Evolutionary conservation across 257 asterid species (phyloP), one percentile per base, ranked within the genome.

Genomic region (Handroanthus guayacan): DNA sequence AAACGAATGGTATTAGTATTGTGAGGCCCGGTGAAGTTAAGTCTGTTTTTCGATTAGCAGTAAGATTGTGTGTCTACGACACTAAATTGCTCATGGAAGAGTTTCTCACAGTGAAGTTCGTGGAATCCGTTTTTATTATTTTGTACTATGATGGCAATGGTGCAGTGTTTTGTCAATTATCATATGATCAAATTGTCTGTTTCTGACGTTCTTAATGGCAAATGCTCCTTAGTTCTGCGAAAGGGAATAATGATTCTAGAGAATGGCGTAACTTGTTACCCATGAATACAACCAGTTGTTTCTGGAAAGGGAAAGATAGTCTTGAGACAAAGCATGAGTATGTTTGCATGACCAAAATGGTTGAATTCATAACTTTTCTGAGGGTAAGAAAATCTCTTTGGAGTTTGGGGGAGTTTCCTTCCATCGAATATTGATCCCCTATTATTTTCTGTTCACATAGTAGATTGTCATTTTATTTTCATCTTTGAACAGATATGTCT

Each of bases 271-370:
- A 9, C 51, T n/a, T 70, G 31, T 34, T 36, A 41, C 41, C 52
- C 48, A 7, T 47, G 13, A 62, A n/a, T 62, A 60, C 52, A 11
- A 50, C 18, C 50, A 61, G 47, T 52, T 37, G 71, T 18, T 52
- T 58, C 57, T 47, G 16, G 62, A 37, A 17, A 61, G 58, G 71
- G 18, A 45, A 50, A 68, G 48, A 62, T 48, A 68, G 74, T 55
- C 56, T 9, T 67, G 9, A 18, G 17, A 39, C 67, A 58, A 16
- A 36, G 69, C 73, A 38, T 57, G 56, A 61, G 25, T 75, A 14
- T n/a, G 54, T 56, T 51, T 62, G 62, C 77, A 47, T 69, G 61
- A 45, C 44, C 7, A 44, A 47, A 75, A 75, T 52, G 61, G 9
- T 44, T 48, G 60, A 61, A 12, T 57, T n/a, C 36, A 4, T 43